phyloP scores from a whole-genome alignment of 352 stramenopile genomes.

The Globisporangium viniferum region DNA sequence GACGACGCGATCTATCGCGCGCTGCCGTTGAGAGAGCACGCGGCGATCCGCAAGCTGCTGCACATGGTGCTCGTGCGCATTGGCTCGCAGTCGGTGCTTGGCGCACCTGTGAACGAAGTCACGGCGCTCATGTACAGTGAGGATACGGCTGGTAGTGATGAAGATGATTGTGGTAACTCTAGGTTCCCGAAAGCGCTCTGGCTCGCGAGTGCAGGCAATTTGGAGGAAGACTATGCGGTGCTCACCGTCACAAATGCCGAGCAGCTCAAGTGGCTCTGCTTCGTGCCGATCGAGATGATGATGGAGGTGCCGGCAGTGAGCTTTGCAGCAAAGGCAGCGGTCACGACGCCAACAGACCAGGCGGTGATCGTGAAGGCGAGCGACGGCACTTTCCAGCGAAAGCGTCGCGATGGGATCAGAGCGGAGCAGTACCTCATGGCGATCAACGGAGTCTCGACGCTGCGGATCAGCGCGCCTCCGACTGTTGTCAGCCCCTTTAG shows the following conservation, averaged over 20 bases:
- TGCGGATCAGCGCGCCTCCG: slow-evolving; percentile 18
- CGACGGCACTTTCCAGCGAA: background rate
- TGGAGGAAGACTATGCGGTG: slow-evolving; percentile 27
- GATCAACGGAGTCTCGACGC: slow-evolving; percentile 39
- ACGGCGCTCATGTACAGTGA: slow-evolving; percentile 25
- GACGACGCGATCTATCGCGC: slow-evolving; percentile 17
- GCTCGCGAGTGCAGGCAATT: slow-evolving; percentile 20
- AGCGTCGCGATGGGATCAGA: slow-evolving; percentile 26
- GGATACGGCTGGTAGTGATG: background rate
- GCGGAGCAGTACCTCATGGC: slow-evolving; percentile 37
- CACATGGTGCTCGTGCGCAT: slow-evolving; percentile 26
- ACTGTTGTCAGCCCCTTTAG: background rate
- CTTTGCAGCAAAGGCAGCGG: slow-evolving; percentile 18
- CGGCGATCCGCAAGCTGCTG: slow-evolving; percentile 9
- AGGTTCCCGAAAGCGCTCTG: slow-evolving; percentile 35
- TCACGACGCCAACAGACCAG: background rate
- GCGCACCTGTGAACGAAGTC: slow-evolving; percentile 27
- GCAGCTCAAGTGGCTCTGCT: slow-evolving; percentile 29
- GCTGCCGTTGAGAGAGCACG: background rate
- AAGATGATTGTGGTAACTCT: background rate
- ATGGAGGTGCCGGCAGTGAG: slow-evolving; percentile 38
- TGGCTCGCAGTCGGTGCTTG: slow-evolving; percentile 28
- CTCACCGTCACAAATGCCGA: slow-evolving; percentile 19
- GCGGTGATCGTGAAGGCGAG: background rate
- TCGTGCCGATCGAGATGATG: slow-evolving; percentile 33